These are phyloP conservation scores for Arctium lappa DNA, from an alignment of 129 eudicot species.

Conservation along the genomic window DNA sequence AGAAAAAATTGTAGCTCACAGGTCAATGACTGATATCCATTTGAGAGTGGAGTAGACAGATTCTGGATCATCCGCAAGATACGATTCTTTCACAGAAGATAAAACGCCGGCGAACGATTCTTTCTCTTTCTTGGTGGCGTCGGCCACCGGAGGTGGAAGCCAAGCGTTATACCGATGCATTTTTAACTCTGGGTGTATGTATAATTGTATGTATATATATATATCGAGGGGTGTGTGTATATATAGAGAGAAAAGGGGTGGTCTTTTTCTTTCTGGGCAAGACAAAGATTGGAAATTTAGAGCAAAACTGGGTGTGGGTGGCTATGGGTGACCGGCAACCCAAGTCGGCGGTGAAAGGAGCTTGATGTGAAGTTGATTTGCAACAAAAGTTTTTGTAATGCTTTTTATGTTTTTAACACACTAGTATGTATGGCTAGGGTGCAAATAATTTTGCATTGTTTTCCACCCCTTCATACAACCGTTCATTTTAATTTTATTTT, in stretches of 20 bases:
- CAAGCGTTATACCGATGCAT: constrained; percentile 97
- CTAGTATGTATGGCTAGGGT: too few relatives aligned
- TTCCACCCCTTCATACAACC: too few relatives aligned
- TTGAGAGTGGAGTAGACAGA: constrained; percentile 90
- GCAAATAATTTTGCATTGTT: too few relatives aligned
- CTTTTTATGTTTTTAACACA: background rate
- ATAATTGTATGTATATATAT: background rate
- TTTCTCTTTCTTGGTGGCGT: constrained; percentile 71
- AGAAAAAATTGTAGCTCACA: constrained; percentile 42
- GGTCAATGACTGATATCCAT: constrained; percentile 88
- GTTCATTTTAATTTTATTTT: too few relatives aligned
- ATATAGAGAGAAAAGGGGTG: background rate
- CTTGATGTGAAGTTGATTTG: constrained; percentile 15
- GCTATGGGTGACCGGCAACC: constrained; percentile 46
- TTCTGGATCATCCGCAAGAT: constrained; percentile 60
- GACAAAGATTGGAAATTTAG: constrained; percentile 28
- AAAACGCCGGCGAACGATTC: constrained; percentile 73
- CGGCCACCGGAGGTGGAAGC: constrained; percentile 93
- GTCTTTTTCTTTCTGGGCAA: constrained; percentile 50
- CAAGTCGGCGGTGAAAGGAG: constrained; percentile 38
- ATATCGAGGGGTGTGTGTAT: background rate
- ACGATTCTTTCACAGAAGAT: constrained; percentile 59
- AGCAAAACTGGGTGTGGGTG: constrained; percentile 1
- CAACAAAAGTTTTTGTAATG: background rate
- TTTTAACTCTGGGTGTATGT: constrained; percentile 10